A percentile compares a stretch with the other conserved stretches of the same genome.
phyloP scores from a whole-genome alignment of 2,329 filamentous ascomycete genomes.

The Pyrenophora graminea region DNA sequence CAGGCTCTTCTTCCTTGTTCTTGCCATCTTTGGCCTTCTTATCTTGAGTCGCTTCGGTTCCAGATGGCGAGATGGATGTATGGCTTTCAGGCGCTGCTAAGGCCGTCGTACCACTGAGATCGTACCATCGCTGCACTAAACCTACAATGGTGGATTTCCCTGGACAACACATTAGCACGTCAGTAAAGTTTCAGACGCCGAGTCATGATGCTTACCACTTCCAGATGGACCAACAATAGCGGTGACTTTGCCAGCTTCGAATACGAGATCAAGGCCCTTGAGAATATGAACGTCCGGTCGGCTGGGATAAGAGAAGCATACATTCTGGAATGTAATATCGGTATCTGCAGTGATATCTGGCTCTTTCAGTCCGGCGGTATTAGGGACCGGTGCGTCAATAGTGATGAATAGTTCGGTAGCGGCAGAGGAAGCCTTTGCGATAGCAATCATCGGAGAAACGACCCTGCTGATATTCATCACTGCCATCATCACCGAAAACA shows the following conservation, averaged over 20 bases:
- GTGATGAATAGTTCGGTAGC: constrained; percentile 44
- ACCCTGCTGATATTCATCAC: constrained; percentile 42
- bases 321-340: constrained; percentile 43
- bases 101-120: constrained; percentile 48
- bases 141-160: constrained; percentile 77
- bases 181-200: not conserved
- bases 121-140: constrained; percentile 73
- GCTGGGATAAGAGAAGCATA: constrained; percentile 46
- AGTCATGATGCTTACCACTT: constrained; percentile 3
- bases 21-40: constrained; percentile 18
- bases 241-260: constrained; percentile 68
- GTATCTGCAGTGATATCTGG: constrained; percentile 40
- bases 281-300: constrained; percentile 67
- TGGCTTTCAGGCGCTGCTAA: not conserved
- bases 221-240: constrained; percentile 72
- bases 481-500: constrained; percentile 48
- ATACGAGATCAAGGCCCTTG: constrained; percentile 61
- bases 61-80: not conserved
- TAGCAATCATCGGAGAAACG: constrained; percentile 37
- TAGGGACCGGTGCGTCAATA: constrained; percentile 39
- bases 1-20: constrained; percentile 21
- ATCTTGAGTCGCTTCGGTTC: not conserved
- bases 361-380: constrained; percentile 39
- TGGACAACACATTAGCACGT: constrained; percentile 38
- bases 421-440: constrained; percentile 42